Conservation (phyloP, 768 basidiomycete genomes). For the Omphalotus guepiniiformis region DNA sequence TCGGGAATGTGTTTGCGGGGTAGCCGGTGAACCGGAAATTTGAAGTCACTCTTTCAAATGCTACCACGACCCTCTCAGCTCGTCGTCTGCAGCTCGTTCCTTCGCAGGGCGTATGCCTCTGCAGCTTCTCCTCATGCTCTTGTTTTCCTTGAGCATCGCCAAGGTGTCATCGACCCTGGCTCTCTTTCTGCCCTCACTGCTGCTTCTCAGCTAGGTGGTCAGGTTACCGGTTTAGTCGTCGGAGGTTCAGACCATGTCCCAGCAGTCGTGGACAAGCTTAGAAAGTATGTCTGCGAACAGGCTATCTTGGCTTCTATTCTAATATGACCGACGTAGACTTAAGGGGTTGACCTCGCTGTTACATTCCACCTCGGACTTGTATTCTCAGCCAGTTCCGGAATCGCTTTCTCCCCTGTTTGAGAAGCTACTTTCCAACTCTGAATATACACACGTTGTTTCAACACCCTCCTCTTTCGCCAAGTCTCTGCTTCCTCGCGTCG, state of each 20-base stretch:
- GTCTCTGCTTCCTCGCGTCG: constrained; percentile 88
- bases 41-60: constrained; percentile 3
- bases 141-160: constrained; percentile 85
- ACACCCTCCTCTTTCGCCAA: constrained; percentile 91
- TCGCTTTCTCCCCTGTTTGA: constrained; percentile 79
- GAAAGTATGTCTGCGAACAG: constrained; percentile 68
- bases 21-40: constrained; percentile 14
- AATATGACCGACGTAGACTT: constrained; percentile 38
- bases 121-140: constrained; percentile 66
- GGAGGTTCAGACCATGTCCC: constrained; percentile 68
- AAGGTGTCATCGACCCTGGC: constrained; percentile 76
- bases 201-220: constrained; percentile 78
- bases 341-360: constrained; percentile 65
- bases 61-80: constrained; percentile 13
- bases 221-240: constrained; percentile 75
- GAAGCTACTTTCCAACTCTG: constrained; percentile 57
- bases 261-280: constrained; percentile 65
- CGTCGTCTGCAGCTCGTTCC: constrained; percentile 11
- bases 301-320: background rate
- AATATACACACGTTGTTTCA: constrained; percentile 89
- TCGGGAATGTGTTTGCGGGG: background rate
- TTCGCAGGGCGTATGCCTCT: constrained; percentile 53
- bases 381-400: constrained; percentile 70
- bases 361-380: constrained; percentile 66
- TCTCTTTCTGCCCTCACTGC: constrained; percentile 92